Evolutionary conservation across 2,329 filamentous ascomycete genomes (phyloP), one percentile per base, ranked within the genome.

Genomic region (Aplosporella prunicola): DNA sequence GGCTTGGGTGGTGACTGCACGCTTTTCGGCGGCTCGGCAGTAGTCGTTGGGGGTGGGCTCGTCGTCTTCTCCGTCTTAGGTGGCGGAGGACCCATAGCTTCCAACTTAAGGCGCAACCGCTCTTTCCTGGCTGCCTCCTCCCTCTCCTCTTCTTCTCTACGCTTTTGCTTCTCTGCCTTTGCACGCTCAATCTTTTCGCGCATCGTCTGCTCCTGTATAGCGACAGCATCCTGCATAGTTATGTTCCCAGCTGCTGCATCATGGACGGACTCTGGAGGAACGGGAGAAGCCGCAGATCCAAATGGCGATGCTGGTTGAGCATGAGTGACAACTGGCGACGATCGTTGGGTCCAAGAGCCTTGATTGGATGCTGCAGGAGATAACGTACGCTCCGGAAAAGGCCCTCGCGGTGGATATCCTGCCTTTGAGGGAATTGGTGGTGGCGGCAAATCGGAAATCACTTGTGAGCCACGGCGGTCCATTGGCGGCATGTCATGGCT

Each of bases 101-200:
- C 80, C 31, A 88, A 61, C 57, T 84, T 86, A 52, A 80, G 71
- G 32, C 77, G 73, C 43, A 88, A 77, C 16, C 82, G 74, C 51
- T 84, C 80, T 48, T 74, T 72, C 42, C 70, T 74, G 13, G 74
- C 82, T n/a, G 76, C 79, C 51, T 85, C 80, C 50, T 83, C 79
- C n/a, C 68, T 72, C 14, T 72, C 78, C 48, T 81, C 78, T 55
- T 86, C 73, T 42, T 76, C 44, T 35, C 42, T 63, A 32, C 76
- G 68, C 40, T 80, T 71, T 51, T 81, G 78, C 51, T 79, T 77
- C 14, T 80, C 81, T 35, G 76, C 76, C 51, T 72, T 74, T 10
- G 81, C 80, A 34, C 76, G 63, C 49, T 87, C 80, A 5, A 78
- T 69, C 25, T 75, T 74, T 49, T 84, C 78, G 24, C 71, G 71